A percentile compares a stretch with the other conserved stretches of the same genome.
Conservation (phyloP, 176 grass and related monocot genomes). For the Oryza nivara region DNA sequence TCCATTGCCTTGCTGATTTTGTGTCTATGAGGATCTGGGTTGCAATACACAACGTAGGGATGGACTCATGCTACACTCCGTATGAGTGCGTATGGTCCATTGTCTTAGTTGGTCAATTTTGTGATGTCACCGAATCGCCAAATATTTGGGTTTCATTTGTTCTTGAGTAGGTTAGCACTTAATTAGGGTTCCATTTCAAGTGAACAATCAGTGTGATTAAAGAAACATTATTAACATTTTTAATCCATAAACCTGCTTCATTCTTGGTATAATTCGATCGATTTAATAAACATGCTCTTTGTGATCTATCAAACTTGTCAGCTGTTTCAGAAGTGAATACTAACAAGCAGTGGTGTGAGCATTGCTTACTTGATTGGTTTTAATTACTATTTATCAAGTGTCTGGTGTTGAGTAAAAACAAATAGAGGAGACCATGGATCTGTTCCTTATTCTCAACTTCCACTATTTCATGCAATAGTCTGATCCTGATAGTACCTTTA, state of each 20-base stretch:
- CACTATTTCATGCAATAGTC: background rate
- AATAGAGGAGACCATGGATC: background rate
- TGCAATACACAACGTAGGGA: background rate
- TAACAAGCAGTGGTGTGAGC: background rate
- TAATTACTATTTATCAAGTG: background rate
- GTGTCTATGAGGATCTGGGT: background rate
- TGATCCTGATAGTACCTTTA: background rate
- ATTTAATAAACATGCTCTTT: background rate
- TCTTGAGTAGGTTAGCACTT: background rate
- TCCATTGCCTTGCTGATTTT: slow-evolving; percentile 17
- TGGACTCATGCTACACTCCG: background rate
- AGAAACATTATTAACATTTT: background rate
- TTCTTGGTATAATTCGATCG: background rate
- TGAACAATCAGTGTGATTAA: background rate
- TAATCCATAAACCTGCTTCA: background rate
- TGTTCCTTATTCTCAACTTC: background rate
- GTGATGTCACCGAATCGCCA: slow-evolving; percentile 1
- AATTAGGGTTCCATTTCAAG: background rate
- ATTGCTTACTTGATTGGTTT: background rate
- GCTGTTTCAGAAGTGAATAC: background rate
- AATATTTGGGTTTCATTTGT: background rate
- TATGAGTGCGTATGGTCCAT: background rate
- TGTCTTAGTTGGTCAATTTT: slow-evolving; percentile 7
- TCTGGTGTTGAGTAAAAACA: background rate
- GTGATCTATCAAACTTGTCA: background rate